Base-by-base conservation (phyloP, 1,284 basidiomycete genomes). In the Ustilago tritici region DNA sequence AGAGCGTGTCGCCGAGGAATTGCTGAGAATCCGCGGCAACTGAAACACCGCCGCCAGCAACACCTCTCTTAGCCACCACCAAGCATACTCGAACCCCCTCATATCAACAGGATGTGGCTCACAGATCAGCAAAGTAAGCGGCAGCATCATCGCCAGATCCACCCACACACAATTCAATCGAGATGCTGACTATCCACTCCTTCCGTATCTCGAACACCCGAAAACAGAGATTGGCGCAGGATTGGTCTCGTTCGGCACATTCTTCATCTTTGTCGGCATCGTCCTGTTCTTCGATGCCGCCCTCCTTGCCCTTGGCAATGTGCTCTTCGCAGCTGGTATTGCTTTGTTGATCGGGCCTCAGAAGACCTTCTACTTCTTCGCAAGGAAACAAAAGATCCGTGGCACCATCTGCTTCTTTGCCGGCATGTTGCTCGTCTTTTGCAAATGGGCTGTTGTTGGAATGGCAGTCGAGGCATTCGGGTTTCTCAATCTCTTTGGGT, bases 341-440 rank as follows among this genome's bases (percentile, higher is more conserved):
- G 79, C 84, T 23, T 77, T 86, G 10, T 67, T 86, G 19, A 86
- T 86, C 55, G 84, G 84, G n/a, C 84, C 84, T 7, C 84, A 84
- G 55, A 96, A 97, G 89, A 98, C 95, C 2, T 95, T 98, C 87
- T 94, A 95, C 88, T 99, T 99, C 89, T 99, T 99, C 88, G 93
- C 95, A 32, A 90, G 97, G 71, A 93, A 92, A 86, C 93, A 99
- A 87, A 99, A 99, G 88, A 89, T 98, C 78, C 90, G 97, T 32
- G 97, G 97, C n/a, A 95, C 80, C 9, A 60, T 84, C 34, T 86
- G 85, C 76, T 86, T 86, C 76, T 85, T 86, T 53, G 63, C 76
- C 9, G 86, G 84, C 52, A 86, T 86, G 76, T 41, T 80, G 6
- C 75, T 87, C 57, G 93, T 96, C 34, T 95, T 96, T 86, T 82